Percentiles rank a stretch among this genome's conserved stretches.
phyloP scores from a whole-genome alignment of 2,329 filamentous ascomycete genomes.

The Calonectria henricotiae region DNA sequence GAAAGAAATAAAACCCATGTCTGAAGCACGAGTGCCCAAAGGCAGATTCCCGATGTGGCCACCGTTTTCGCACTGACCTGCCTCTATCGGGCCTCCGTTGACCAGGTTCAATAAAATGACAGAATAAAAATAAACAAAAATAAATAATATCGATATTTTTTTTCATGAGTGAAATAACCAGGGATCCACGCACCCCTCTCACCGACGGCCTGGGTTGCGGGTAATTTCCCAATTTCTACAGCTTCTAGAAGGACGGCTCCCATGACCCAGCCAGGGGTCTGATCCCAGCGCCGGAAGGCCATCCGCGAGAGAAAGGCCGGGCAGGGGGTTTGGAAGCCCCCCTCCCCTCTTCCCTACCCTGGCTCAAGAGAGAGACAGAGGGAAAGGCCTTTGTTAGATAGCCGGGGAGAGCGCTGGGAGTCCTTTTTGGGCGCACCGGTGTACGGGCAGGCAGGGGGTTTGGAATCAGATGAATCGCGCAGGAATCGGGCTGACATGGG shows the following conservation, averaged over 20 bases:
- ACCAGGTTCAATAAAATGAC: conserved; percentile 28
- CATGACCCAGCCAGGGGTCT: conserved; percentile 45
- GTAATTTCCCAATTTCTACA: conserved; percentile 46
- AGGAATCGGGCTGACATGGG: conserved; percentile 25
- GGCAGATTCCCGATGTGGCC: conserved; percentile 27
- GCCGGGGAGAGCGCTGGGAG: conserved; percentile 19
- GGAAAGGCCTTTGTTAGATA: conserved; percentile 29
- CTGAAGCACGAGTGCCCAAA: background rate
- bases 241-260: conserved; percentile 50
- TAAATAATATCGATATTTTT: conserved; percentile 14
- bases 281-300: conserved; percentile 46
- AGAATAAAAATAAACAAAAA: conserved; percentile 37
- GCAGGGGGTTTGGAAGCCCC: background rate
- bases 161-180: conserved; percentile 26
- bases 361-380: conserved; percentile 39
- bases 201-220: conserved; percentile 35
- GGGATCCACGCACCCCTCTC: conserved; percentile 33
- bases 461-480: conserved; percentile 42
- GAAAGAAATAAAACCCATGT: too few relatives aligned
- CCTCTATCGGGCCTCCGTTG: conserved; percentile 41
- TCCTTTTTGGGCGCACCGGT: conserved; percentile 26
- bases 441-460: conserved; percentile 21
- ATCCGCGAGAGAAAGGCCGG: conserved; percentile 40
- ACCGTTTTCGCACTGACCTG: conserved; percentile 42
- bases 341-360: conserved; percentile 1